phyloP scores from a whole-genome alignment of 495 filamentous ascomycete genomes.

The Zalerion maritima region DNA sequence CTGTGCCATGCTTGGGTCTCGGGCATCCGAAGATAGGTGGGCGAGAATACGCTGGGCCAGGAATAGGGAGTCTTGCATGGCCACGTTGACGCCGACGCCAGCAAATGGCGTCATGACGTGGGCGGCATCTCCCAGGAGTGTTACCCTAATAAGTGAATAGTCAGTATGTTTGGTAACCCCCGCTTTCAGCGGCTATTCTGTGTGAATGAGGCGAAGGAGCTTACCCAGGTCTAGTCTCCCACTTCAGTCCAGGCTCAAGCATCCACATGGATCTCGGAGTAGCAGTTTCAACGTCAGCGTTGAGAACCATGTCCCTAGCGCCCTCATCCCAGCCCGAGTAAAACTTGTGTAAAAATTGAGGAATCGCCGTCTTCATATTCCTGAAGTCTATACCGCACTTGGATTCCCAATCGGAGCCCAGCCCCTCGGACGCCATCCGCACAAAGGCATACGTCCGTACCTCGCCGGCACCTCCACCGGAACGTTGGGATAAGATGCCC shows the following conservation, averaged over 20 bases:
- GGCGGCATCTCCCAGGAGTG: constrained; percentile 46
- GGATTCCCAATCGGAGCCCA: too few species aligned
- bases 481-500: constrained; percentile 27
- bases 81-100: constrained; percentile 45
- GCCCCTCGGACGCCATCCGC: constrained; percentile 15
- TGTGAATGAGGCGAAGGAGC: constrained; percentile 4
- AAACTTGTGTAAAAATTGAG: too few species aligned
- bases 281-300: constrained; percentile 23
- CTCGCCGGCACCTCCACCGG: constrained; percentile 22
- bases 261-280: constrained; percentile 28
- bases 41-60: constrained; percentile 27
- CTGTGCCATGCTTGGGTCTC: constrained; percentile 9
- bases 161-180: constrained; percentile 12
- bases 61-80: constrained; percentile 41
- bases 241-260: constrained; percentile 35
- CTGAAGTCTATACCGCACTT: too few species aligned
- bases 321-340: too few species aligned
- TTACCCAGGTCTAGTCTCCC: constrained; percentile 26
- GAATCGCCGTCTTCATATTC: too few species aligned
- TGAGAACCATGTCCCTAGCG: constrained; percentile 24
- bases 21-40: constrained; percentile 1
- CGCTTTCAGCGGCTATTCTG: neutral
- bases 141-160: constrained; percentile 25
- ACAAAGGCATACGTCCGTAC: constrained; percentile 15
- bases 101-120: constrained; percentile 48